Percentiles rank a stretch among this genome's conserved stretches.
These are phyloP conservation scores for Jacaranda mimosifolia DNA, from an alignment of 257 asterid species.

Conservation along the genomic window DNA sequence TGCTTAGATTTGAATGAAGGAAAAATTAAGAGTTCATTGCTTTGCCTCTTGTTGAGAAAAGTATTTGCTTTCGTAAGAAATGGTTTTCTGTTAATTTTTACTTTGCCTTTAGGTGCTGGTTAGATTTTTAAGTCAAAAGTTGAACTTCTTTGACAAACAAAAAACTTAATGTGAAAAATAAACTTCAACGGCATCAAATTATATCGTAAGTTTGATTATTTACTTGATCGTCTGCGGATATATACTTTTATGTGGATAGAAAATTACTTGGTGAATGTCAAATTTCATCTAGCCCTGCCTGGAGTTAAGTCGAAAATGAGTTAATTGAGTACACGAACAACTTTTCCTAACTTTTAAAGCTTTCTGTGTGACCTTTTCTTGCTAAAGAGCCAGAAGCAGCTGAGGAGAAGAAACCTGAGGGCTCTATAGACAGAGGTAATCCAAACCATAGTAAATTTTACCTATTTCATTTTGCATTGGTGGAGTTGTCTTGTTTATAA, in stretches of 20 bases:
- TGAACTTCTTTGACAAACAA: not conserved
- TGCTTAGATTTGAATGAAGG: not conserved
- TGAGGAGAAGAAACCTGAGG: conserved; percentile 51
- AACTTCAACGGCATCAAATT: too few relatives aligned
- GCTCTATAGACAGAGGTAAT: conserved; percentile 55
- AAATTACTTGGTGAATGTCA: not conserved
- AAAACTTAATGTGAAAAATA: not conserved
- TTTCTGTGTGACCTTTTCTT: conserved; percentile 19
- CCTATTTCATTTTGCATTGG: conserved; percentile 16
- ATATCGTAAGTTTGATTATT: too few relatives aligned
- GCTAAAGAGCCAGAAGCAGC: conserved; percentile 42
- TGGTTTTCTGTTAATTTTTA: conserved; percentile 4
- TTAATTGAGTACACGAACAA: not conserved
- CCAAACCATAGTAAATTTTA: not conserved
- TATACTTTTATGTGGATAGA: too few relatives aligned
- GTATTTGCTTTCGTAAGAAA: not conserved
- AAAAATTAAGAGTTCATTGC: not conserved
- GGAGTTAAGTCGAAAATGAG: not conserved
- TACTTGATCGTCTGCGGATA: too few relatives aligned
- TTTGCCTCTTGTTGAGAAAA: not conserved
- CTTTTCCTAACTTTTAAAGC: conserved; percentile 23
- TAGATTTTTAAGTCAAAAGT: not conserved
- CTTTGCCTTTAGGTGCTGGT: conserved; percentile 6
- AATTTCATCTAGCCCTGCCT: not conserved
- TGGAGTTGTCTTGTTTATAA: not conserved